Conservation (phyloP, 2,329 filamentous ascomycete species). For the Claviceps maximensis region DNA sequence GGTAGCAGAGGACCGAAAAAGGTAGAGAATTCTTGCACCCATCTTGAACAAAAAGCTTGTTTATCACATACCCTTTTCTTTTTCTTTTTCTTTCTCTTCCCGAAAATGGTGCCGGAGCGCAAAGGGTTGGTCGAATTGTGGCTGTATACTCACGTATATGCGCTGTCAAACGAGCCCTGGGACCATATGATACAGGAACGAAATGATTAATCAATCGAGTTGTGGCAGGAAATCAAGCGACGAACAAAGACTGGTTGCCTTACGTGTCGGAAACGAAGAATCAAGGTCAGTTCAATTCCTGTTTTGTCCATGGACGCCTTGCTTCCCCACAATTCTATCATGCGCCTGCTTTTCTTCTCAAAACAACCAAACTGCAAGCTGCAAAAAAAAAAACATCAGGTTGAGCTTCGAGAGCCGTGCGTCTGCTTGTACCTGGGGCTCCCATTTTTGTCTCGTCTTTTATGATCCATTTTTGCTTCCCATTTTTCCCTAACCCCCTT, state of each 20-base stretch:
- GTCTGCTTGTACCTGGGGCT: no score
- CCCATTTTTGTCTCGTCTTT: fast-evolving
- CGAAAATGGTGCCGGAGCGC: no score
- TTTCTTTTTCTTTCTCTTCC: no score
- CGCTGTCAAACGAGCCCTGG: not conserved
- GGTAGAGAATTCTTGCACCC: conserved; percentile 25
- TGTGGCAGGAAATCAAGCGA: conserved; percentile 45
- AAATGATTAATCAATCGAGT: conserved; percentile 3
- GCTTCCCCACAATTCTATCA: not conserved
- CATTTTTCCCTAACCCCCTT: not conserved
- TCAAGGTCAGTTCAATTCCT: conserved; percentile 38
- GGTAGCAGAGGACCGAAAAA: conserved; percentile 42
- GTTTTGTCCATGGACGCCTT: conserved; percentile 6
- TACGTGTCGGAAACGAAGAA: conserved; percentile 47
- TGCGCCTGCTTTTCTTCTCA: not conserved
- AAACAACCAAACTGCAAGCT: no score
- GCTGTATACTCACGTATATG: no score
- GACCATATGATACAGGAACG: not conserved
- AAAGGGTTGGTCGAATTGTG: no score
- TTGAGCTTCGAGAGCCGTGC: no score
- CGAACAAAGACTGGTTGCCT: conserved; percentile 51
- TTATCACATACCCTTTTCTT: no score
- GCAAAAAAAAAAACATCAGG: no score
- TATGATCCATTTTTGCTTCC: no score
- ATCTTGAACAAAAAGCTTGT: not conserved